Conservation (phyloP, 78 protist genomes). For the Mantamonas sphyraenae region DNA sequence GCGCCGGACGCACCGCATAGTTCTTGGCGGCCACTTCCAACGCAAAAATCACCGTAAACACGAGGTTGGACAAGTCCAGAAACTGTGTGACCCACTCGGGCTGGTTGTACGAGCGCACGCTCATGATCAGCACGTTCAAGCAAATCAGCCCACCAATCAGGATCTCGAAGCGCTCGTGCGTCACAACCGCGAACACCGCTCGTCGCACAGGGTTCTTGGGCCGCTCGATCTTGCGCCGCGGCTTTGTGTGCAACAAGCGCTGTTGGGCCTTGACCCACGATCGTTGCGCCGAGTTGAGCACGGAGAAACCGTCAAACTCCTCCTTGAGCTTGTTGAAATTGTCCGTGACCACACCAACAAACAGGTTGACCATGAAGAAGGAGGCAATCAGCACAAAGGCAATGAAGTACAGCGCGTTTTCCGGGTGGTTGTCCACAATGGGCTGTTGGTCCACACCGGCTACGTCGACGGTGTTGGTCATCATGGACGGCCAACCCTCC, state of each 20-base stretch:
- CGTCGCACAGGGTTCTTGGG: background rate
- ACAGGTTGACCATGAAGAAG: constrained; percentile 19
- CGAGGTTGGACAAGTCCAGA: background rate
- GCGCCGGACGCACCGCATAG: too few relatives aligned
- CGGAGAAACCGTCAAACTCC: background rate
- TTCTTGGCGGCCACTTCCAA: constrained; percentile 10
- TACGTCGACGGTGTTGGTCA: constrained; percentile 14
- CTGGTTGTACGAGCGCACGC: background rate
- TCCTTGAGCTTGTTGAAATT: constrained; percentile 1
- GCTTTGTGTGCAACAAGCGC: background rate
- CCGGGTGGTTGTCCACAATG: background rate
- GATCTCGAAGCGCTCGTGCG: background rate
- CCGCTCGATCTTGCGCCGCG: too few relatives aligned
- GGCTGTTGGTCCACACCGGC: background rate
- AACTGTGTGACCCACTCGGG: background rate
- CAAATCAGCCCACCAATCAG: background rate
- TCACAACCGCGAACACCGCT: background rate
- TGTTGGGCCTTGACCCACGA: too few relatives aligned
- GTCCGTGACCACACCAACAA: background rate
- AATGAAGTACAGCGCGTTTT: constrained; percentile 23
- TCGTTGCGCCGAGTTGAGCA: too few relatives aligned
- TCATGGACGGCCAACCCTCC: constrained; percentile 15
- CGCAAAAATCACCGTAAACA: background rate
- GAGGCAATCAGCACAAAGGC: constrained; percentile 5
- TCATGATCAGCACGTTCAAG: constrained; percentile 6